Conservation (phyloP, 106 monocot species). For the Allium sativum region DNA sequence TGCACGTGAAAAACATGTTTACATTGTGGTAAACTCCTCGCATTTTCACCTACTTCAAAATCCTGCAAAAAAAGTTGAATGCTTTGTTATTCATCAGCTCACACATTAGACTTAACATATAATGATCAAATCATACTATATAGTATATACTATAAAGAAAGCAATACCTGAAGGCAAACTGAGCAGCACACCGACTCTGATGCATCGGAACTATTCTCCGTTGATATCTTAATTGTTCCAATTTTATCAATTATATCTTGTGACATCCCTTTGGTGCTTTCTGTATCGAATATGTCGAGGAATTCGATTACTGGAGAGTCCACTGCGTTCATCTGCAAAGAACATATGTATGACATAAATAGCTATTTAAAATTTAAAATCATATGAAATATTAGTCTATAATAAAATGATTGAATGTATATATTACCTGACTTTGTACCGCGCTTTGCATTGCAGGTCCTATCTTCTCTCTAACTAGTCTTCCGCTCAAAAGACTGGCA, state of each 20-base stretch:
- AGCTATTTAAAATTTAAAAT: background rate
- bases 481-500: conserved; percentile 43
- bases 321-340: conserved; percentile 61
- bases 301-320: conserved; percentile 33
- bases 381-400: background rate
- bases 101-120: background rate
- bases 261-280: conserved; percentile 35
- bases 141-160: background rate
- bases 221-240: conserved; percentile 37
- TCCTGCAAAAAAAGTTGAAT: conserved; percentile 7
- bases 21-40: conserved; percentile 13
- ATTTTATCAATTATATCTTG: conserved; percentile 40
- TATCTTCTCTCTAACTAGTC: conserved; percentile 49
- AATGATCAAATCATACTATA: background rate
- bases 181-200: conserved; percentile 49
- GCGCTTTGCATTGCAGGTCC: conserved; percentile 45
- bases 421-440: conserved; percentile 46
- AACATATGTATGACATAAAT: background rate
- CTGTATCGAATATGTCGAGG: conserved; percentile 57
- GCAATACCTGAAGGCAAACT: conserved; percentile 49
- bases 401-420: background rate
- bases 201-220: conserved; percentile 30
- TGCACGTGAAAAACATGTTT: conserved; percentile 13
- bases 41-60: conserved; percentile 11
- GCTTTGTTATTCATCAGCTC: no score